Evolutionary conservation across 768 basidiomycete species (phyloP).

Genomic region (Clitopilus hobsonii): DNA sequence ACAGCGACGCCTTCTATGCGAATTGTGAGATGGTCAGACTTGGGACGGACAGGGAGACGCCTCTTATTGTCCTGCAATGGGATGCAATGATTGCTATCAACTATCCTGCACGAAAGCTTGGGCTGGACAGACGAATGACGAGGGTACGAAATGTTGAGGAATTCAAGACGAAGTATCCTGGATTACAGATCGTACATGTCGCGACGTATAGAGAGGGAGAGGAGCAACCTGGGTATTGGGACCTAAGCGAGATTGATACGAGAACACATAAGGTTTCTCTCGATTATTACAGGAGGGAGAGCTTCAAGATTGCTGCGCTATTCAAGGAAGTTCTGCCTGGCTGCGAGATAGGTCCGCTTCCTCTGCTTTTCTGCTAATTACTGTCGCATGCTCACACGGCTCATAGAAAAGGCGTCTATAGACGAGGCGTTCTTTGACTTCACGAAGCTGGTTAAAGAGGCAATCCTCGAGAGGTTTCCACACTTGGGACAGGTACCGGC

Average conservation of each 20-base stretch:
- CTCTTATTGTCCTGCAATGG: conserved; percentile 88
- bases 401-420: conserved; percentile 90
- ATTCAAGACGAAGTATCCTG: conserved; percentile 81
- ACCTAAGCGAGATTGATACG: conserved; percentile 65
- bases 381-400: neutral
- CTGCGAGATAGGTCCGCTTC: conserved; percentile 70
- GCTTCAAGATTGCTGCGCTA: conserved; percentile 75
- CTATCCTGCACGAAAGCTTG: conserved; percentile 89
- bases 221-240: conserved; percentile 84
- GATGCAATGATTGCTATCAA: conserved; percentile 89
- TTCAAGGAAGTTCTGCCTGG: conserved; percentile 77
- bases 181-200: conserved; percentile 84
- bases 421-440: conserved; percentile 97
- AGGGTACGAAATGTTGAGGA: conserved; percentile 80
- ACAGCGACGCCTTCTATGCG: conserved; percentile 83
- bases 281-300: conserved; percentile 90
- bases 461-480: conserved; percentile 71
- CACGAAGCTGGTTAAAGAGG: conserved; percentile 72
- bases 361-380: neutral
- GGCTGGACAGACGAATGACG: conserved; percentile 53
- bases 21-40: conserved; percentile 86
- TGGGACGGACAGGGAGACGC: conserved; percentile 50
- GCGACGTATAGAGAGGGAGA: conserved; percentile 93
- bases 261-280: conserved; percentile 94
- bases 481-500: conserved; percentile 67